Conservation (phyloP, 305 asterid species). For the Plantago coronopus region DNA sequence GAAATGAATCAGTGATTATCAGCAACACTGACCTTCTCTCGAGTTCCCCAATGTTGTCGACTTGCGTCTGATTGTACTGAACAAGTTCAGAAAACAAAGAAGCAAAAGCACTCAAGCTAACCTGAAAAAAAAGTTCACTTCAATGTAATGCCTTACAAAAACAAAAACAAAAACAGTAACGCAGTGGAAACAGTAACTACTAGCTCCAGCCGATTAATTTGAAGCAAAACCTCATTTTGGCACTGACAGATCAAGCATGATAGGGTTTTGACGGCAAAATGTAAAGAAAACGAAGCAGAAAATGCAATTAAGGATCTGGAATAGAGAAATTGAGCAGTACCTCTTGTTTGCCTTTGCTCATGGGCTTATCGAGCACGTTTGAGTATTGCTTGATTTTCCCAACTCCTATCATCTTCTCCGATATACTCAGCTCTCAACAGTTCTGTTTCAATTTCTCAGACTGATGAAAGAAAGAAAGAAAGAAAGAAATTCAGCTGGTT, state of each 20-base stretch:
- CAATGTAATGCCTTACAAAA: not conserved
- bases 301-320: not conserved
- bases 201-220: no score
- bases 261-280: no score
- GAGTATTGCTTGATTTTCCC: constrained; percentile 86
- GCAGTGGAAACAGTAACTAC: not conserved
- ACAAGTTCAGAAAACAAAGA: constrained; percentile 88
- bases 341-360: constrained; percentile 78
- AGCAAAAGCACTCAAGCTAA: constrained; percentile 79
- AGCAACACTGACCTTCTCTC: constrained; percentile 55
- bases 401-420: constrained; percentile 48
- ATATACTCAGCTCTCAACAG: not conserved
- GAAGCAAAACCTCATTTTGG: no score
- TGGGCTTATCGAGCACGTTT: constrained; percentile 78
- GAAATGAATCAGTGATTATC: no score
- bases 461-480: no score
- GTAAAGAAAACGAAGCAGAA: constrained; percentile 51
- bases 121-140: constrained; percentile 36
- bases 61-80: constrained; percentile 92
- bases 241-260: not conserved
- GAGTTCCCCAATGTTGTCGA: constrained; percentile 80
- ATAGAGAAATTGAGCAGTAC: not conserved
- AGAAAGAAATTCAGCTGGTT: no score
- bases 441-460: not conserved
- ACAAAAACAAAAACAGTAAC: not conserved